Percentiles rank a stretch among this genome's conserved stretches.
phyloP scores from a whole-genome alignment of 306 rosid genomes.

The Ormosia semicastrata region DNA sequence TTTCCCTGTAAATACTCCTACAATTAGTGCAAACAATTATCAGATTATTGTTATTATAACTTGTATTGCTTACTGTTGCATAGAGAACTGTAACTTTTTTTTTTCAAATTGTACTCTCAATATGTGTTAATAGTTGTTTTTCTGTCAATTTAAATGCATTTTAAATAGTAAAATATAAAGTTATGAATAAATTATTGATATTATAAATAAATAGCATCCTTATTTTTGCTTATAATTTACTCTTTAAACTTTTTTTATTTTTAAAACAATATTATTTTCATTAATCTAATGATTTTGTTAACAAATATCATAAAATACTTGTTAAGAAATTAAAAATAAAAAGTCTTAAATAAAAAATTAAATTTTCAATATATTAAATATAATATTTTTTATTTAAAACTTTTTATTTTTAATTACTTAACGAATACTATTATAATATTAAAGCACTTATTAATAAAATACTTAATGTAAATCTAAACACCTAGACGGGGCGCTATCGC shows the following conservation, averaged over 20 bases:
- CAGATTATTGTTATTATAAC: neutral
- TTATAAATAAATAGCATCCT: neutral
- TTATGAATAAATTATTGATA: neutral
- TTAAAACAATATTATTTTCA: neutral
- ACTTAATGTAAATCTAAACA: neutral
- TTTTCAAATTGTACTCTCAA: neutral
- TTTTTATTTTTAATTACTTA: too few species aligned
- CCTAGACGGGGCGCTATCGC: neutral
- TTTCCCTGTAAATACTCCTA: neutral
- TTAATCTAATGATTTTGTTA: neutral
- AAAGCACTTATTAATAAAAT: too few species aligned
- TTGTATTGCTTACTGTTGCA: neutral
- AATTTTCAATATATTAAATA: too few species aligned
- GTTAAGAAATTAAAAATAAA: too few species aligned
- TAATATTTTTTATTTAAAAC: too few species aligned
- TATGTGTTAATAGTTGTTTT: neutral
- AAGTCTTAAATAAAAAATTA: too few species aligned
- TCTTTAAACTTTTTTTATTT: neutral
- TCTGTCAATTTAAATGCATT: neutral
- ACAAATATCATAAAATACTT: too few species aligned
- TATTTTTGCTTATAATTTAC: slow-evolving; percentile 1
- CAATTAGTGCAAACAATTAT: neutral
- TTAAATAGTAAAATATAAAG: neutral
- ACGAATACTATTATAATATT: too few species aligned
- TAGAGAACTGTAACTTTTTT: neutral